Evolutionary conservation across 495 filamentous ascomycete genomes (phyloP), one percentile per base, ranked within the genome.

Genomic region (Corynascus novoguineensis): DNA sequence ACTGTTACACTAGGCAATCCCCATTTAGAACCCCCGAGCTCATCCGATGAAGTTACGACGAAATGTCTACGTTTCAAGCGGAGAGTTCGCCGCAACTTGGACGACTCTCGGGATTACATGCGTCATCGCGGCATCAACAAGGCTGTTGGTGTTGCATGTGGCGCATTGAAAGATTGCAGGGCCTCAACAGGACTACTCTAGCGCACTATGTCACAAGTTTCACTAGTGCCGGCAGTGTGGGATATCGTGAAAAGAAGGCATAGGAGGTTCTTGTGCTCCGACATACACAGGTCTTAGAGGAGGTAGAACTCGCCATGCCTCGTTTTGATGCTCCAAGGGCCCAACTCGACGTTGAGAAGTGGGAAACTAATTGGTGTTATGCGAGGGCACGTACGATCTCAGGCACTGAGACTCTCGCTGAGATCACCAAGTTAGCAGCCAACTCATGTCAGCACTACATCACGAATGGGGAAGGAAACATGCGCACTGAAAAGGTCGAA

Each of bases 351-450:
- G 52, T 73, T 5, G 62, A 68, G 42, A 50, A 70, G 0, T 44
- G 35, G 9, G n/a, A n/a, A n/a, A n/a, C n/a, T n/a, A n/a, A 64
- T 55, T 2, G 19, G 71, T 0, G 58, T 74, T 0, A 59, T 73
- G 65, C 51, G 8, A 66, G 69, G 40, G 17, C 17, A 2, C 41
- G 63, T 0, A 61, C 67, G 25, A 59, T 65, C 3, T 62, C 68
- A 0, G 60, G 70, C 0, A 59, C 61, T 25, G 55, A 73, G 35
- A 65, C 73, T 12, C 35, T 71, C 8, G 58, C 63, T 7, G 69
- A 74, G 17, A 58, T 71, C 32, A 65, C 64, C 14, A 60, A 65
- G 11, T 68, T n/a, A n/a, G n/a, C n/a, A n/a, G n/a, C n/a, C n/a
- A n/a, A n/a, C n/a, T n/a, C n/a, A n/a, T n/a, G n/a, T n/a, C n/a